phyloP scores from a whole-genome alignment of 306 rosid species.

The Mimosa pudica region DNA sequence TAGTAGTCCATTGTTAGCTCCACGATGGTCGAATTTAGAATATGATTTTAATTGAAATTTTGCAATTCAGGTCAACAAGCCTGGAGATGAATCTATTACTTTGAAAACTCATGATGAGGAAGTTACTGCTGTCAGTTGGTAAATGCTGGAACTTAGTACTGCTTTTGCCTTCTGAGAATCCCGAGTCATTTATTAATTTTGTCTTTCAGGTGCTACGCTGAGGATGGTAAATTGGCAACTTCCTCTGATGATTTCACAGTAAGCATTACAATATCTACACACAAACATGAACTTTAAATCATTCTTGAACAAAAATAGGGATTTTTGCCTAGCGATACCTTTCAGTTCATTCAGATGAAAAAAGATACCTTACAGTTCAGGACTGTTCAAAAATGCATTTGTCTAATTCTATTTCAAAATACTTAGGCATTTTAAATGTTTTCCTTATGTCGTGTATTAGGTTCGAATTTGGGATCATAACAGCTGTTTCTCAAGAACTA shows the following conservation, averaged over 20 bases:
- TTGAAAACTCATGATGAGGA: constrained; percentile 75
- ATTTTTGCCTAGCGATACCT: constrained; percentile 4
- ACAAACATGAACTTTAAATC: not conserved
- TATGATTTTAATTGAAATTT: constrained; percentile 30
- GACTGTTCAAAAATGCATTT: not conserved
- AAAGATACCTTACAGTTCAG: not conserved
- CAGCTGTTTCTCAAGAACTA: constrained; percentile 38
- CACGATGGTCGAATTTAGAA: not conserved
- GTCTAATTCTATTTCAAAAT: not conserved
- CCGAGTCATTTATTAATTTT: constrained; percentile 15
- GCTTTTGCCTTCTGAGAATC: constrained; percentile 21
- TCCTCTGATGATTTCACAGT: constrained; percentile 91
- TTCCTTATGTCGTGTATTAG: constrained; percentile 41
- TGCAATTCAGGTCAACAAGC: constrained; percentile 71
- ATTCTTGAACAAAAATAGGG: constrained; percentile 4
- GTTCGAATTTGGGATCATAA: constrained; percentile 72
- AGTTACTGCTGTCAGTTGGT: constrained; percentile 94
- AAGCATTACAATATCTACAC: constrained; percentile 22
- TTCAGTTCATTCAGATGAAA: not conserved
- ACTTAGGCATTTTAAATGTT: constrained; percentile 6
- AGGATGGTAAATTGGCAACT: constrained; percentile 83
- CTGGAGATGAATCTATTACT: constrained; percentile 53
- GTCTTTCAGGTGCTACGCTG: constrained; percentile 63
- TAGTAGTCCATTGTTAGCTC: constrained; percentile 9
- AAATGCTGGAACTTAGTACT: constrained; percentile 33